Conservation (phyloP, 2,329 filamentous ascomycete genomes). For the Beauveria asiatica region DNA sequence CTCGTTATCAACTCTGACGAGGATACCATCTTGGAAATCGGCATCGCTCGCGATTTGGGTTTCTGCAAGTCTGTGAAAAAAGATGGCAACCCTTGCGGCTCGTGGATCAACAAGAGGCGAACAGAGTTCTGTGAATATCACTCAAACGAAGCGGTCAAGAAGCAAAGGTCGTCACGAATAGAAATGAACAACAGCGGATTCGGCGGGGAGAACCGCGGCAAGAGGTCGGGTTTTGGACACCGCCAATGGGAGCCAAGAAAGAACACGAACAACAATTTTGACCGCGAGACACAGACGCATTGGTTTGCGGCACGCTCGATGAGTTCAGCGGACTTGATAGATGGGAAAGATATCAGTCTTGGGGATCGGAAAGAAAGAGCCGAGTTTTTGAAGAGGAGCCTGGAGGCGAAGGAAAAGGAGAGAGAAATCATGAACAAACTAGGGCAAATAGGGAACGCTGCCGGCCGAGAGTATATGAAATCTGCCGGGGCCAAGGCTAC, state of each 20-base stretch:
- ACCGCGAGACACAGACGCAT: conserved; percentile 48
- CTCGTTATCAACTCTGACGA: conserved; percentile 77
- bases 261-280: conserved; percentile 36
- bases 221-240: conserved; percentile 14
- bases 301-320: conserved; percentile 44
- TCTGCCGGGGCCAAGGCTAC: conserved; percentile 19
- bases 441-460: conserved; percentile 52
- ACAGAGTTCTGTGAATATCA: conserved; percentile 93
- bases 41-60: conserved; percentile 73
- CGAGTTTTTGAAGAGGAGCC: conserved; percentile 55
- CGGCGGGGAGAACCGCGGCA: conserved; percentile 23
- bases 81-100: conserved; percentile 70
- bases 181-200: conserved; percentile 67
- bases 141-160: conserved; percentile 70
- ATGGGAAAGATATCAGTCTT: conserved; percentile 51
- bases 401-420: conserved; percentile 63
- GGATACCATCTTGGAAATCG: conserved; percentile 86
- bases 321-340: conserved; percentile 54
- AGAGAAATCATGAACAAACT: conserved; percentile 62
- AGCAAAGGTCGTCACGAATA: conserved; percentile 56
- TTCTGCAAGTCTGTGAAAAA: conserved; percentile 81
- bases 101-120: conserved; percentile 82
- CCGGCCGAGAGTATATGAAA: conserved; percentile 64
- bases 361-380: conserved; percentile 52
- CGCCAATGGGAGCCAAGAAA: conserved; percentile 17